Evolutionary conservation across 2,329 filamentous ascomycete species (phyloP).

Genomic region (Drechslerella dactyloides): DNA sequence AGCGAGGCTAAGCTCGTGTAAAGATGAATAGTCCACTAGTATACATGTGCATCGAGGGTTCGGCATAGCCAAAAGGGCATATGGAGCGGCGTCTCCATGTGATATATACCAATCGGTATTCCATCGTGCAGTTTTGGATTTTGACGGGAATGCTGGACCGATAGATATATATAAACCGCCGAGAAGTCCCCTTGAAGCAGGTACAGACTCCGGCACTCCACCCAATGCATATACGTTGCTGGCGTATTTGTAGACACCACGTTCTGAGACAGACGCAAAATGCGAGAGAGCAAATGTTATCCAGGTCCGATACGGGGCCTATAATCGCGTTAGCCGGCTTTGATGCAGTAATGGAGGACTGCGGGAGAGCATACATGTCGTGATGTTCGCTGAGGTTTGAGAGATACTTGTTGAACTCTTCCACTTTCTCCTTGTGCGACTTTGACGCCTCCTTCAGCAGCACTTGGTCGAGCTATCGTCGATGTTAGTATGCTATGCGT

Average conservation of each 20-base stretch:
- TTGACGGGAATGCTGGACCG: too few relatives aligned
- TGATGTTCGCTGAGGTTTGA: conserved; percentile 94
- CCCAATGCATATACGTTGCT: neutral
- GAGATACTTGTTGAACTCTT: conserved; percentile 92
- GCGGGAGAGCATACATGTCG: conserved; percentile 72
- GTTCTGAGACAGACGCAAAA: too few relatives aligned
- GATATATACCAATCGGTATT: too few relatives aligned
- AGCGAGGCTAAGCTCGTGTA: neutral
- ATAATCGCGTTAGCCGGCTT: conserved; percentile 23
- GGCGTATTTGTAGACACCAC: neutral
- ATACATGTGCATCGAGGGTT: too few relatives aligned
- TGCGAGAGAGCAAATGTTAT: conserved; percentile 61
- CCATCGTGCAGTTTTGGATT: too few relatives aligned
- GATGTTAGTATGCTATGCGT: neutral
- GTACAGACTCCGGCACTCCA: neutral
- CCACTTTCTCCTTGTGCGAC: conserved; percentile 94
- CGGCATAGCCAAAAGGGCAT: too few relatives aligned
- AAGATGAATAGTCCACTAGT: neutral
- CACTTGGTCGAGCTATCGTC: conserved; percentile 74
- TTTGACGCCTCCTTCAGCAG: conserved; percentile 82
- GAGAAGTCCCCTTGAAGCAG: neutral
- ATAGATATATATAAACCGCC: neutral
- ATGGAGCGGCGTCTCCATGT: too few relatives aligned
- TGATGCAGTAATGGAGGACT: neutral
- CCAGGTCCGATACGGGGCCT: conserved; percentile 65